A percentile compares a stretch with the other conserved stretches of the same genome.
Conservation (phyloP, 345 rosid genomes). For the Eucalyptus pumila region DNA sequence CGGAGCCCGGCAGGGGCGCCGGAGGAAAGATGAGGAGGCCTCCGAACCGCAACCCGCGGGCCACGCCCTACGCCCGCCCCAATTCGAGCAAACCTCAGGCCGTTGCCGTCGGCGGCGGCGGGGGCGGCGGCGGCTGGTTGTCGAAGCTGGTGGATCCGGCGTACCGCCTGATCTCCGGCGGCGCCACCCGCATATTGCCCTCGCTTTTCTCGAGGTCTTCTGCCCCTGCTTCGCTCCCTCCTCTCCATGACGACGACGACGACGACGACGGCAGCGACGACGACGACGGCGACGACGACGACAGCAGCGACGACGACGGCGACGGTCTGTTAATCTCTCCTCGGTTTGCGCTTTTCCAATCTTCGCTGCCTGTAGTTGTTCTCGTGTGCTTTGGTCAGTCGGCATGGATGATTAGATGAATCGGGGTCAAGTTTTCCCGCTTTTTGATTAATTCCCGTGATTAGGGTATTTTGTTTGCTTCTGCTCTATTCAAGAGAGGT, state of each 20-base stretch:
- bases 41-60: conserved; percentile 13
- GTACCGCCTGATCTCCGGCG: conserved; percentile 48
- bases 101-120: conserved; percentile 21
- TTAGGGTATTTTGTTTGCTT: neutral
- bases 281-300: too few species aligned
- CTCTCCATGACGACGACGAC: conserved; percentile 9
- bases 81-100: conserved; percentile 17
- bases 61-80: conserved; percentile 60
- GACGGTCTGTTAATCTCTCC: neutral
- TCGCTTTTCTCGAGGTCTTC: conserved; percentile 40
- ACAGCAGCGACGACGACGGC: neutral
- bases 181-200: conserved; percentile 57
- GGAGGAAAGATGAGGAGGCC: conserved; percentile 60
- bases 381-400: neutral
- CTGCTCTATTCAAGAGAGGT: neutral
- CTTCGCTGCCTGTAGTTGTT: neutral
- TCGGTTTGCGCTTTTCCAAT: neutral
- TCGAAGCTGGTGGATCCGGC: conserved; percentile 81
- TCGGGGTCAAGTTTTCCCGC: neutral
- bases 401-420: neutral
- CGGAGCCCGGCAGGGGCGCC: conserved; percentile 16
- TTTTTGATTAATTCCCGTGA: neutral
- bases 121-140: conserved; percentile 36
- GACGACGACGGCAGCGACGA: neutral
- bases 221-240: conserved; percentile 19